These are phyloP conservation scores for Cladosporium colombiae DNA, from an alignment of 2,329 filamentous ascomycete species.

Conservation along the genomic window DNA sequence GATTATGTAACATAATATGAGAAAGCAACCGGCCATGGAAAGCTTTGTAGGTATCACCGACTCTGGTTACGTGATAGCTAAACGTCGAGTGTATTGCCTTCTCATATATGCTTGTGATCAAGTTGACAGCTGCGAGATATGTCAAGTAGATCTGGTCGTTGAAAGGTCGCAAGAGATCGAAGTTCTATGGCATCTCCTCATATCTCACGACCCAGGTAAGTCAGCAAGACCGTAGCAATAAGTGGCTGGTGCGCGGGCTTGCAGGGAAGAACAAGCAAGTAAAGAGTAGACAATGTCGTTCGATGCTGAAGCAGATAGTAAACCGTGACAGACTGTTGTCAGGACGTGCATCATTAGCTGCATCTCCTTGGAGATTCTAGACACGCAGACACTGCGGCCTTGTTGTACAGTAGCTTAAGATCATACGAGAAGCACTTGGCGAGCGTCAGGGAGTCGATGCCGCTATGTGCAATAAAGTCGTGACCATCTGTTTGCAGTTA, in stretches of 20 bases:
- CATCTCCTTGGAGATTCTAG: not conserved
- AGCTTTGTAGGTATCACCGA: not conserved
- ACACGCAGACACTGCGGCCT: not conserved
- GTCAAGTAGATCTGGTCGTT: not conserved
- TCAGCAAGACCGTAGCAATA: not conserved
- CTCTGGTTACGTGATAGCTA: not conserved
- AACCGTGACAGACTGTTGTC: not conserved
- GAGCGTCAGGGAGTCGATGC: not conserved
- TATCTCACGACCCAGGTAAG: not conserved
- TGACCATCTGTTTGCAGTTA: not conserved
- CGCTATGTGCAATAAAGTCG: not conserved
- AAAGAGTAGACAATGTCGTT: not conserved
- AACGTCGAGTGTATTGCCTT: not conserved
- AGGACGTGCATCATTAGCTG: not conserved
- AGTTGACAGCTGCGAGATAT: not conserved
- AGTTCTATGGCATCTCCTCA: not conserved
- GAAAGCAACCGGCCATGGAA: too few species aligned
- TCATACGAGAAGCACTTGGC: not conserved
- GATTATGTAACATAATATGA: too few species aligned
- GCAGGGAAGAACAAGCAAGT: not conserved
- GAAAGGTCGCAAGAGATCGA: too few species aligned
- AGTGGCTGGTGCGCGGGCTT: not conserved
- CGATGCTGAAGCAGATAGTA: not conserved
- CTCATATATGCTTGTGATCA: not conserved
- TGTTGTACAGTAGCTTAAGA: not conserved